Percentiles rank a stretch among this genome's conserved stretches.
phyloP scores from a whole-genome alignment of 257 asterid species.

The Marsdenia floribunda region DNA sequence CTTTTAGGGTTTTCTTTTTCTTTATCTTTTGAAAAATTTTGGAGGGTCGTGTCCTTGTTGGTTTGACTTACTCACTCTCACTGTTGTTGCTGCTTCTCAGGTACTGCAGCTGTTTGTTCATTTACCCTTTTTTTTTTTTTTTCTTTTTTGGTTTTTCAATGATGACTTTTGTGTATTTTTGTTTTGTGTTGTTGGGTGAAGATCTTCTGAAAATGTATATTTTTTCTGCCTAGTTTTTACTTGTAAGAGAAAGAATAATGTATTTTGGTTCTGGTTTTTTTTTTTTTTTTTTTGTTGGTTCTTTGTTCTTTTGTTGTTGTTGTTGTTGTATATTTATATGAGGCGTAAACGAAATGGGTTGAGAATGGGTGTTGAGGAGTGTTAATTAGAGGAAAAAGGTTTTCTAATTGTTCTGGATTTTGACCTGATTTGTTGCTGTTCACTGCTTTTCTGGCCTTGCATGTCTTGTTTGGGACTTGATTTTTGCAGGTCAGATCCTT shows the following conservation, averaged over 20 bases:
- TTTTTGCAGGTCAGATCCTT: not conserved
- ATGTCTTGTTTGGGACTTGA: slow-evolving; percentile 2
- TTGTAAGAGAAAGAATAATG: not conserved
- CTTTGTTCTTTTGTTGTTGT: not conserved
- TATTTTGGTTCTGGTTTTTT: not conserved
- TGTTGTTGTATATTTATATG: not conserved
- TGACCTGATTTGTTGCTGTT: not conserved
- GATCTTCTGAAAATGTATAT: not conserved
- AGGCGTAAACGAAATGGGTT: not conserved
- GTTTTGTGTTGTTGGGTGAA: not conserved
- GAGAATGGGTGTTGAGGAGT: not conserved
- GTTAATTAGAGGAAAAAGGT: not conserved
- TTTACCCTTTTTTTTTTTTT: not conserved
- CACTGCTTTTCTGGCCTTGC: slow-evolving; percentile 12
- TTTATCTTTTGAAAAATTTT: not conserved
- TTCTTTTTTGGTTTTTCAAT: too few relatives aligned
- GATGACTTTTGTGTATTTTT: not conserved
- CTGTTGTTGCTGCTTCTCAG: not conserved
- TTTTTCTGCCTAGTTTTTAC: not conserved
- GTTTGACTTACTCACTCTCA: not conserved
- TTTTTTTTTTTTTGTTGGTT: not conserved
- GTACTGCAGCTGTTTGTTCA: not conserved
- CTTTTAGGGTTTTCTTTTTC: not conserved
- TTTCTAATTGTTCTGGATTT: not conserved
- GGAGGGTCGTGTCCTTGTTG: not conserved